Evolutionary conservation across 768 basidiomycete species (phyloP), one percentile per base, ranked within the genome.

Genomic region (Mrakia gelida): DNA sequence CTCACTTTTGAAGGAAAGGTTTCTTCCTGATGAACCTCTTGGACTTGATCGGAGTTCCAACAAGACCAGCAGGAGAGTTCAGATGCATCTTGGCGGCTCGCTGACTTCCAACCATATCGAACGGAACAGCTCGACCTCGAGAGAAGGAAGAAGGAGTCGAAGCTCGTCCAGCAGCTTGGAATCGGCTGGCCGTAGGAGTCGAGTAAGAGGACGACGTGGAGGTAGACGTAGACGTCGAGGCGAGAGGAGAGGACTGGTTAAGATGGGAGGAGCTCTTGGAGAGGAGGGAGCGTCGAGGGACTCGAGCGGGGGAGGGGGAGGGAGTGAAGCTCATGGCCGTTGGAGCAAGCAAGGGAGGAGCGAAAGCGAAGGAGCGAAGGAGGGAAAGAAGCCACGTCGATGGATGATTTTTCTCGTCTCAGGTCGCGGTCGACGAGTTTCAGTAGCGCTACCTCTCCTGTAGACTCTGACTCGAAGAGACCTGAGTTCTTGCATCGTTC

Each of bases 1-100:
- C 78, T 30, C 45, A 75, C 78, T 74, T 65, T 5, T 79, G 65
- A 8, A 71, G 9, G 30, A 79, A 65, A 30, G 67, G 43, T 23
- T 68, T 71, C 62, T 41, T 71, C n/a, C 78, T 30, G 45, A 79
- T 63, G 45, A 79, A 62, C 61, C 73, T 28, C 68, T 79, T 79
- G 28, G 34, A n/a, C 21, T 49, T 59, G 16, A 26, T 26, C 1
- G 73, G 54, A 23, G 34, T 75, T 6, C 23, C 18, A 3, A 8
- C 59, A 0, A 23, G 15, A 0, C 67, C 28, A 8, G 54, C 54
- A n/a, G 78, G 70, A 16, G 68, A 68, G 32, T 61, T 59, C 26
- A 63, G 30, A 10, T 63, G 38, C 61, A 72, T 75, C 9, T 67
- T 67, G 38, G 73, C 77, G 11, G 77, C 77, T 32, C 77, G 49